Evolutionary conservation across 1,284 basidiomycete genomes (phyloP), one percentile per base, ranked within the genome.

Genomic region (Phellopilus nigrolimitatus): DNA sequence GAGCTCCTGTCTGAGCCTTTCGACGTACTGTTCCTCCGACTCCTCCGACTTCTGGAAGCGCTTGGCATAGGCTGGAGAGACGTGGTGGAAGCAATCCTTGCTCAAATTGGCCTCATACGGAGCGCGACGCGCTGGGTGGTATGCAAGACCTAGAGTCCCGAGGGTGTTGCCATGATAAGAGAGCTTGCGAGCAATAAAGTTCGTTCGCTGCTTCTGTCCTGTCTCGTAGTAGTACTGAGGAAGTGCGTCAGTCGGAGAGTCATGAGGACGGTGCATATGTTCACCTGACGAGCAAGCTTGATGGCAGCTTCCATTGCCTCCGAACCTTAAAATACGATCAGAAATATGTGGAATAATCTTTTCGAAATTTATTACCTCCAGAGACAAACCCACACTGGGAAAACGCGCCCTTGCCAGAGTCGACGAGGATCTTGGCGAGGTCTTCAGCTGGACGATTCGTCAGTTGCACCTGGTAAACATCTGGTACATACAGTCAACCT

Each of bases 91-190:
- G 59, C 80, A 75, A 1, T 76, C 65, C 12, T 71, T 64, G 61
- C 88, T 76, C 19, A 91, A 67, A 45, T 89, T 75, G 22, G 69
- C 74, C 36, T 72, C 76, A 61, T 88, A 90, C 1, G 85, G 83
- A 8, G 71, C 75, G 28, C 84, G 78, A 25, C 89, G 80, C 28
- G 68, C 62, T 4, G 82, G 82, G 58, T 90, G 81, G 58, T 79
- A 71, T 0, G 80, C 78, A 10, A 90, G 71, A 10, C 82, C 76
- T 13, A 91, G 68, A 0, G 86, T 85, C 30, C 75, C 75, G 24
- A 92, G 61, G 2, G 88, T 89, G 64, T 92, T 93, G 1, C 91
- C 91, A 63, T 94, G 91, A 68, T 82, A 94, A 2, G 86, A 89
- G 19, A 90, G 69, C 45, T 84, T 65, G 13, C 91, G 76, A n/a